Conservation (phyloP, 306 rosid genomes). For the Psophocarpus tetragonolobus region DNA sequence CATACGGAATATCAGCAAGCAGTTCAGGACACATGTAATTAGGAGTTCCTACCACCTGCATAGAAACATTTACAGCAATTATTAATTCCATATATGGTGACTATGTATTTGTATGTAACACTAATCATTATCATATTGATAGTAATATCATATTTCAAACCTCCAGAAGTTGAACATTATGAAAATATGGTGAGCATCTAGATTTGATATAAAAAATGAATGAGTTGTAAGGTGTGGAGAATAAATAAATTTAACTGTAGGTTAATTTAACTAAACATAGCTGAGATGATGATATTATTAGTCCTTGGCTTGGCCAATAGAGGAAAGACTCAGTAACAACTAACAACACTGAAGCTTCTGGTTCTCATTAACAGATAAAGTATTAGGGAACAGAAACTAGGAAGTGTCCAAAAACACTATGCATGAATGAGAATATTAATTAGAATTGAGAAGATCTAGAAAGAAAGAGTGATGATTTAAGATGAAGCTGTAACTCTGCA, state of each 20-base stretch:
- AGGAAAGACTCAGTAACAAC: neutral
- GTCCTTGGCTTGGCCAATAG: constrained; percentile 5
- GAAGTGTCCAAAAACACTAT: neutral
- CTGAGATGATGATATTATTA: neutral
- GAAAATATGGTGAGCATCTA: neutral
- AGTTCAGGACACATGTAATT: constrained; percentile 99
- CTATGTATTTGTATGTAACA: neutral
- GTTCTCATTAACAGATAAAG: neutral
- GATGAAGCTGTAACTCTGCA: constrained; percentile 8
- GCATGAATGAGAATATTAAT: neutral
- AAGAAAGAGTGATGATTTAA: neutral
- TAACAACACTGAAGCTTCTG: neutral
- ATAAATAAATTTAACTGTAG: neutral
- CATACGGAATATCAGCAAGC: constrained; percentile 98
- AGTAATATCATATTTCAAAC: neutral
- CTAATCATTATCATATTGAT: neutral
- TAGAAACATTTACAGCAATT: constrained; percentile 23
- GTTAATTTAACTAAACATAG: neutral
- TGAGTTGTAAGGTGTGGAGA: neutral
- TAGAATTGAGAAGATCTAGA: neutral
- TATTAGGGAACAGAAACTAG: neutral
- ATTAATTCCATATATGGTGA: constrained; percentile 13
- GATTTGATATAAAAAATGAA: no score
- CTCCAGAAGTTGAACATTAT: neutral
- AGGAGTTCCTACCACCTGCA: constrained; percentile 98